A percentile compares a stretch with the other conserved stretches of the same genome.
Conservation (phyloP, 164 flowering plant genomes). For the Hamamelis virginiana region DNA sequence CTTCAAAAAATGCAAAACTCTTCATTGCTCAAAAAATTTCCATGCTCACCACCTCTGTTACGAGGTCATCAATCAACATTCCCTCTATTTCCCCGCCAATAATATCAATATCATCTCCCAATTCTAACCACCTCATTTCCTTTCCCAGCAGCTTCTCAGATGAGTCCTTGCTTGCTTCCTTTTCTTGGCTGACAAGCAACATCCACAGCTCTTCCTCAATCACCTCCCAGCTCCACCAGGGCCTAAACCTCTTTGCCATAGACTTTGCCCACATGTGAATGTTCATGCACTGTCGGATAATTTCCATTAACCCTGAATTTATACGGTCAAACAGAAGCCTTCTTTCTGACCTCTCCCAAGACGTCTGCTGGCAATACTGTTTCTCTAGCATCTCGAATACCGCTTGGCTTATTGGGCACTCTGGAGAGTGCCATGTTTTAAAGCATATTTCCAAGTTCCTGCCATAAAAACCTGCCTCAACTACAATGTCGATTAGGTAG, state of each 20-base stretch:
- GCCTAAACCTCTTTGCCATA: slow-evolving; percentile 23
- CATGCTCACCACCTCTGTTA: slow-evolving; percentile 26
- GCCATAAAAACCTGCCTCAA: slow-evolving; percentile 41
- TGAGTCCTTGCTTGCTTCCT: slow-evolving; percentile 22
- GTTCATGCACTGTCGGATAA: slow-evolving; percentile 23
- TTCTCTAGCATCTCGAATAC: slow-evolving; percentile 69
- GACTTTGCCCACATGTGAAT: slow-evolving; percentile 20
- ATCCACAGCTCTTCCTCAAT: slow-evolving; percentile 47
- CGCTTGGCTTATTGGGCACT: slow-evolving; percentile 41
- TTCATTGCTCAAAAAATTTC: not conserved
- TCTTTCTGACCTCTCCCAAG: slow-evolving; percentile 57
- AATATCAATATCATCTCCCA: slow-evolving; percentile 31
- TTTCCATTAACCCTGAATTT: slow-evolving; percentile 36
- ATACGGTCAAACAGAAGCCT: slow-evolving; percentile 55
- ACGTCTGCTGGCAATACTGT: slow-evolving; percentile 49
- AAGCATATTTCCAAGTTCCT: slow-evolving; percentile 18
- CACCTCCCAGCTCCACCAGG: slow-evolving; percentile 16
- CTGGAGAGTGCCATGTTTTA: slow-evolving; percentile 43
- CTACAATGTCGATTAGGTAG: slow-evolving; percentile 57
- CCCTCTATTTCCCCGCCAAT: slow-evolving; percentile 40
- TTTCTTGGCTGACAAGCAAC: slow-evolving; percentile 31
- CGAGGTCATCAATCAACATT: slow-evolving; percentile 43
- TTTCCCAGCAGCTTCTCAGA: slow-evolving; percentile 21
- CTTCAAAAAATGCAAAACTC: not conserved
- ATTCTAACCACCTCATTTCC: slow-evolving; percentile 27